Evolutionary conservation across 495 filamentous ascomycete genomes (phyloP).

Genomic region (Astrothelium subdiscretum): DNA sequence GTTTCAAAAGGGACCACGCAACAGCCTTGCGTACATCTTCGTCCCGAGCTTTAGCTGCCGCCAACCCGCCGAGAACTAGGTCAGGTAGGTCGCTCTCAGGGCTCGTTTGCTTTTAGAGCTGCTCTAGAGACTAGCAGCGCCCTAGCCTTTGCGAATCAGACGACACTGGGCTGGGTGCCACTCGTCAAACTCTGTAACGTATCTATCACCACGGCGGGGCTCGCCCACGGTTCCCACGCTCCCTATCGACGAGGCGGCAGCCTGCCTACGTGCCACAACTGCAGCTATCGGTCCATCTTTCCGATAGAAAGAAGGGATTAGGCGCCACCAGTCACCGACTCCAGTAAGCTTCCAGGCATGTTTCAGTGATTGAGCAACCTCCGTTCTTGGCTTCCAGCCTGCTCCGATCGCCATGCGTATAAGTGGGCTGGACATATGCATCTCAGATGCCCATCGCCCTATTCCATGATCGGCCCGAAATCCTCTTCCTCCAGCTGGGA

Average conservation of each 20-base stretch:
- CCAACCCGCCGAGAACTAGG: not conserved
- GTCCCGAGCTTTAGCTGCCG: not conserved
- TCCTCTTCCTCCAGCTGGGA: not conserved
- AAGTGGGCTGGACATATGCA: not conserved
- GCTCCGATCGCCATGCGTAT: not conserved
- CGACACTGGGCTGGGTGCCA: not conserved
- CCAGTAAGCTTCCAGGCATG: not conserved
- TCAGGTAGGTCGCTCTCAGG: not conserved
- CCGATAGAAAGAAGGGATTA: not conserved
- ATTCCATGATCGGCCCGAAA: not conserved
- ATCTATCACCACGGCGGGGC: not conserved
- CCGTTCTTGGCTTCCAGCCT: not conserved
- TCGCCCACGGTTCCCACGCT: not conserved
- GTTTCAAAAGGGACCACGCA: constrained; percentile 3
- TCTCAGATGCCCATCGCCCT: not conserved
- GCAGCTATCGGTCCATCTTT: not conserved
- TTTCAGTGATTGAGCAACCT: not conserved
- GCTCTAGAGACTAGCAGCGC: not conserved
- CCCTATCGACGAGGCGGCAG: not conserved
- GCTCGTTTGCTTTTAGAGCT: not conserved
- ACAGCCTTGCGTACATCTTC: not conserved
- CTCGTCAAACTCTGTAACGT: not conserved
- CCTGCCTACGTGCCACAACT: not conserved
- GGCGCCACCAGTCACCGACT: not conserved
- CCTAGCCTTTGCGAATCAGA: not conserved